A percentile compares a stretch with the other conserved stretches of the same genome.
These are phyloP conservation scores for Bacidia gigantensis DNA, from an alignment of 495 filamentous ascomycete species.

Conservation along the genomic window DNA sequence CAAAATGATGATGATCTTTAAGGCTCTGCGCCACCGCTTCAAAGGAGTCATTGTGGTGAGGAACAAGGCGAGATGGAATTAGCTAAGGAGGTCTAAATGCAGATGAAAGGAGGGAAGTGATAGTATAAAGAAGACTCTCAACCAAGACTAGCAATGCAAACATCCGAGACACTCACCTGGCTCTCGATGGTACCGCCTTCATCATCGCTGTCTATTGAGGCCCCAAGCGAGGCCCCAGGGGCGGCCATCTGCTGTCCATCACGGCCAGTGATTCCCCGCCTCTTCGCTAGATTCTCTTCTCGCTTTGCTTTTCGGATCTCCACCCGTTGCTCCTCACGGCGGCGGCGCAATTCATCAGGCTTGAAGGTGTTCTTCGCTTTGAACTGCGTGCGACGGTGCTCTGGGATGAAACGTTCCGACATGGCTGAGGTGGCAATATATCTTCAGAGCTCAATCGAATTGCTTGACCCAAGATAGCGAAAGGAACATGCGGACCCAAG, in stretches of 20 bases:
- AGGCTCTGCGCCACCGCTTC: background rate
- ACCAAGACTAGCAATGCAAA: background rate
- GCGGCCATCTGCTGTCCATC: slow-evolving; percentile 47
- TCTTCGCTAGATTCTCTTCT: slow-evolving; percentile 96
- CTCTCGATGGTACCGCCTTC: slow-evolving; percentile 85
- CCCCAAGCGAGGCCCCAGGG: slow-evolving; percentile 73
- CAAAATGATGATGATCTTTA: background rate
- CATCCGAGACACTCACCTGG: slow-evolving; percentile 56
- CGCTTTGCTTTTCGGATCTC: slow-evolving; percentile 97
- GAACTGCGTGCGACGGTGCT: slow-evolving; percentile 97
- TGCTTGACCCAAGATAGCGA: background rate
- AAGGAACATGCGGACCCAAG: background rate
- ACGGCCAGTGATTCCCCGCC: slow-evolving; percentile 76
- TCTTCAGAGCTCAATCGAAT: background rate
- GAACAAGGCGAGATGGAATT: no score
- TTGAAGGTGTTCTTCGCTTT: slow-evolving; percentile 98
- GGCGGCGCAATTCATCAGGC: slow-evolving; percentile 94
- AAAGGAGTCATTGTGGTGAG: background rate
- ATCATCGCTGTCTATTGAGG: slow-evolving; percentile 91
- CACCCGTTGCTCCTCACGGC: slow-evolving; percentile 96
- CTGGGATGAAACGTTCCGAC: slow-evolving; percentile 97
- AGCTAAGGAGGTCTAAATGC: no score
- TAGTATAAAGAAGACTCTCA: no score
- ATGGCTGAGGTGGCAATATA: slow-evolving; percentile 31
- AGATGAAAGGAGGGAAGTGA: no score